Conservation (phyloP, 2,329 filamentous ascomycete species). For the Uncinocarpus reesii region DNA sequence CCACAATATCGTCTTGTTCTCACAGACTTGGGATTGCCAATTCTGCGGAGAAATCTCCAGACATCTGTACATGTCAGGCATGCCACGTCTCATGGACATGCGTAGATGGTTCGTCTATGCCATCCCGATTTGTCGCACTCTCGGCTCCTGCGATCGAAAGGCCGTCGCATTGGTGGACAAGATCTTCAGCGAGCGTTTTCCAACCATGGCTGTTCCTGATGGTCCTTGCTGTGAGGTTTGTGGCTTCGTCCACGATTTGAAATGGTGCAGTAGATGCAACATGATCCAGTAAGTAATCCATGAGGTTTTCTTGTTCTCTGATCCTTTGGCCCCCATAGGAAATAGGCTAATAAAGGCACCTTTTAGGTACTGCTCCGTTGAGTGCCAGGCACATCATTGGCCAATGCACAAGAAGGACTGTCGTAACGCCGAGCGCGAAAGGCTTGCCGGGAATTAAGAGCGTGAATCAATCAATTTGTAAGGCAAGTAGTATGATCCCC, state of each 20-base stretch:
- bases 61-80: slow-evolving; percentile 8
- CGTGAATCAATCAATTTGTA: not conserved
- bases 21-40: slow-evolving; percentile 11
- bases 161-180: not conserved
- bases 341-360: not conserved
- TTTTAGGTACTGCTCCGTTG: slow-evolving; percentile 7
- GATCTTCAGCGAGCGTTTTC: slow-evolving; percentile 7
- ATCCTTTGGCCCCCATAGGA: not conserved
- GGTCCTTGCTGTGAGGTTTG: slow-evolving; percentile 10
- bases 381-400: slow-evolving; percentile 9
- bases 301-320: not conserved
- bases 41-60: slow-evolving; percentile 10
- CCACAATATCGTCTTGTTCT: slow-evolving; percentile 1
- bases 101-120: slow-evolving; percentile 8
- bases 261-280: slow-evolving; percentile 7
- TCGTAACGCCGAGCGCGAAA: slow-evolving; percentile 2
- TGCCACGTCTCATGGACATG: slow-evolving; percentile 8
- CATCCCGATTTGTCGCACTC: slow-evolving; percentile 9
- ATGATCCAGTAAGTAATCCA: slow-evolving; percentile 7
- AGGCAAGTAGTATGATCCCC: not conserved
- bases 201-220: not conserved
- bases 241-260: slow-evolving; percentile 9
- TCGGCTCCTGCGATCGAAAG: slow-evolving; percentile 5
- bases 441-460: not conserved
- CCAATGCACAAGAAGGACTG: slow-evolving; percentile 8